phyloP scores from a whole-genome alignment of 148 eudicot species.

The Bassia scoparia region DNA sequence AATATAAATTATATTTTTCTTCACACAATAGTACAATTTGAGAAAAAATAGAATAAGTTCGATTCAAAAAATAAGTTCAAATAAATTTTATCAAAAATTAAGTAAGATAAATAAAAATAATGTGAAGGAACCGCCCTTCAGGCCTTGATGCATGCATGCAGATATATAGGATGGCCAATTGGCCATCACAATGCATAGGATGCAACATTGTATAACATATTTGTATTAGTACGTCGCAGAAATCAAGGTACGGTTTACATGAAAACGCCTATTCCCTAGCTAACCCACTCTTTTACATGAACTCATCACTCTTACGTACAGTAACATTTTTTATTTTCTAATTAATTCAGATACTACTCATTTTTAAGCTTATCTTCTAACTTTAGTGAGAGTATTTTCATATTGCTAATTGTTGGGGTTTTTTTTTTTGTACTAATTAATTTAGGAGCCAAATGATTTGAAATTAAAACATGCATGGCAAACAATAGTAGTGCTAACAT shows the following conservation, averaged over 20 bases:
- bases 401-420: no score
- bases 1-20: no score
- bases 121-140: no score
- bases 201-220: background rate
- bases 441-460: no score
- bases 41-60: no score
- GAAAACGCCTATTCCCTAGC: constrained; percentile 11
- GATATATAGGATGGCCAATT: background rate
- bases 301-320: background rate
- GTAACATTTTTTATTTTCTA: background rate
- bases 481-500: no score
- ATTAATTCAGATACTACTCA: background rate
- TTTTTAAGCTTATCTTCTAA: background rate
- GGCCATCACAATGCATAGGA: no score
- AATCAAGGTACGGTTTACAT: constrained; percentile 12
- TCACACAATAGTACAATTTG: no score
- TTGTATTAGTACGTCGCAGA: background rate
- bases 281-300: constrained; percentile 24
- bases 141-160: constrained; percentile 4
- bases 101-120: no score
- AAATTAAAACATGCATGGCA: no score
- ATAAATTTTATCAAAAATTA: background rate
- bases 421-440: no score
- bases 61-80: background rate
- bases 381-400: background rate